Evolutionary conservation across 78 protist species (phyloP).

Genomic region (Anaeramoeba flamelloides): DNA sequence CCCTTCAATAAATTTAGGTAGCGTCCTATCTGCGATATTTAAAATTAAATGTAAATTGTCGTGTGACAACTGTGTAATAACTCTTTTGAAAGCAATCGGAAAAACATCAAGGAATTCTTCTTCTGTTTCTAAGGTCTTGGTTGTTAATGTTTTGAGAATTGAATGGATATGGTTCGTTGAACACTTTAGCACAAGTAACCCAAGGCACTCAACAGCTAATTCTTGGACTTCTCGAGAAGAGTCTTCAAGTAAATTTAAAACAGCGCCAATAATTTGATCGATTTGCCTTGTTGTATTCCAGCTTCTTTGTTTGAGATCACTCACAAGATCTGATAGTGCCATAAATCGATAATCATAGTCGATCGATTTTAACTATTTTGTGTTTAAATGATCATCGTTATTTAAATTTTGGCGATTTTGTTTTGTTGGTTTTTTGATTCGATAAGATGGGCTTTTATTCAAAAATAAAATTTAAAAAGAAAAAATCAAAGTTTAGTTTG

Average conservation of each 20-base stretch:
- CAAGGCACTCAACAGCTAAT: slow-evolving; percentile 27
- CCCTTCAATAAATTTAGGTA: no score
- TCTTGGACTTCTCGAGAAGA: slow-evolving; percentile 24
- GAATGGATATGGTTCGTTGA: neutral
- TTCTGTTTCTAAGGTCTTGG: neutral
- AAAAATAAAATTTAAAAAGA: no score
- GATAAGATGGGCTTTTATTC: no score
- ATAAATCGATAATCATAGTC: slow-evolving; percentile 36
- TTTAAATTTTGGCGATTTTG: no score
- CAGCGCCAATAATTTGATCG: slow-evolving; percentile 8
- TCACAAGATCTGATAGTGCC: slow-evolving; percentile 31
- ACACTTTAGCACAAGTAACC: slow-evolving; percentile 21
- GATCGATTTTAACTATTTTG: no score
- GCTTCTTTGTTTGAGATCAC: slow-evolving; percentile 20
- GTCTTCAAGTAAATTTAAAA: slow-evolving; percentile 12
- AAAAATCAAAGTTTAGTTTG: no score
- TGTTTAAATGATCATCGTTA: no score
- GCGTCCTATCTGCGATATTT: no score
- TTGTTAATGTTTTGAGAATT: neutral
- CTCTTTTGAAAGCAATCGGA: slow-evolving; percentile 21
- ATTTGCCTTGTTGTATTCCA: no score
- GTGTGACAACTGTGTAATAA: slow-evolving; percentile 1
- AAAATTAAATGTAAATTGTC: slow-evolving; percentile 7
- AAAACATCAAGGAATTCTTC: slow-evolving; percentile 34
- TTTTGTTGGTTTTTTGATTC: no score